Percentiles rank a stretch among this genome's conserved stretches.
Conservation (phyloP, 179 eudicot species). For the Silene coronaria region DNA sequence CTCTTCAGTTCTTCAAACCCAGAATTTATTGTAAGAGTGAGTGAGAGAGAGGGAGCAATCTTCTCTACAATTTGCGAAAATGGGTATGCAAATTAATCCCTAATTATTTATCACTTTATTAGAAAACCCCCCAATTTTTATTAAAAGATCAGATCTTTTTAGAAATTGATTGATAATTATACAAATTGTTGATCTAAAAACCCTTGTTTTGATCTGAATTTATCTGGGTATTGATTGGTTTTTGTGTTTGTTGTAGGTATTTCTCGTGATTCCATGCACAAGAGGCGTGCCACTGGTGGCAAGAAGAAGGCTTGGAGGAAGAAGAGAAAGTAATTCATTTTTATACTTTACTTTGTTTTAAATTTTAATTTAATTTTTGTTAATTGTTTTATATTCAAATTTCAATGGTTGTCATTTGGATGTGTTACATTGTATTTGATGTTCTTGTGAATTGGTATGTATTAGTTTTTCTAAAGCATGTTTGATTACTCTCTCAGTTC, state of each 20-base stretch:
- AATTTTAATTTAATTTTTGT: too few species aligned
- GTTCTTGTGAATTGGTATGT: too few species aligned
- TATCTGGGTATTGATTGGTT: neutral
- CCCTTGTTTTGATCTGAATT: neutral
- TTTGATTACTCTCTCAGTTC: too few species aligned
- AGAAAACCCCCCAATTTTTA: neutral
- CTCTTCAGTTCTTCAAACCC: neutral
- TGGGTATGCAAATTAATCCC: neutral
- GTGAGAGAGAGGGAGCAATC: neutral
- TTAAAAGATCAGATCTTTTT: neutral
- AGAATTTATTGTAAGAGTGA: neutral
- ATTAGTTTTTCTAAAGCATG: too few species aligned
- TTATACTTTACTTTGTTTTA: too few species aligned
- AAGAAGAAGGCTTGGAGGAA: slow-evolving; percentile 89
- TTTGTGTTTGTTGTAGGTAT: slow-evolving; percentile 37
- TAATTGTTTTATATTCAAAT: neutral
- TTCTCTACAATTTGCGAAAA: neutral
- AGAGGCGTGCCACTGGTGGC: slow-evolving; percentile 87
- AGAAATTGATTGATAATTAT: neutral
- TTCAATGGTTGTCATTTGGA: neutral
- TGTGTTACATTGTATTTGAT: too few species aligned
- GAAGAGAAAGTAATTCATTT: slow-evolving; percentile 51
- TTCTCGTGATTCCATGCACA: slow-evolving; percentile 81
- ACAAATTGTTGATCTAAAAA: neutral
- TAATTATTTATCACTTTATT: neutral